Evolutionary conservation across 371 early-diverging fungal species (phyloP).

Genomic region (Coemansia sp.): DNA sequence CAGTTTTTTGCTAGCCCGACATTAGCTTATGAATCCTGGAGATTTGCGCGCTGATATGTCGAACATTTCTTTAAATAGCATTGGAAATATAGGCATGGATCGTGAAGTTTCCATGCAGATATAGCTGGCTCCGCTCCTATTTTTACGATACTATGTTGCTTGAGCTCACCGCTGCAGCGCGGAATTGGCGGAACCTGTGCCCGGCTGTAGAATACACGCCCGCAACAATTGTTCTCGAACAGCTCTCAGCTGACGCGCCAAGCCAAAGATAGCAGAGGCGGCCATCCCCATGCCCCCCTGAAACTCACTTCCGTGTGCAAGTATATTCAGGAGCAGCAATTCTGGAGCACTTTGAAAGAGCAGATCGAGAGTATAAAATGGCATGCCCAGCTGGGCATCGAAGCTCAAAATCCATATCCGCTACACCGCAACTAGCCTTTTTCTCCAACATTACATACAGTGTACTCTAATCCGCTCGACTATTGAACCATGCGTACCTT

Average conservation of each 20-base stretch:
- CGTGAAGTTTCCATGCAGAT: neutral
- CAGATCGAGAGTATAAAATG: no score
- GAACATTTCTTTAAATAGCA: neutral
- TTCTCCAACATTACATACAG: neutral
- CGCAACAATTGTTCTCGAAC: neutral
- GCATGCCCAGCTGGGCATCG: no score
- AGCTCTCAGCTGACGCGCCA: slow-evolving; percentile 6
- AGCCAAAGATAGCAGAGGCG: neutral
- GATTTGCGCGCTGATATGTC: neutral
- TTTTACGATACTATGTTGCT: slow-evolving; percentile 1
- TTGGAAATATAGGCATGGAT: neutral
- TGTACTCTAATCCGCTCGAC: neutral
- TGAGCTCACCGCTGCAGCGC: neutral
- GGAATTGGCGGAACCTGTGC: slow-evolving; percentile 5
- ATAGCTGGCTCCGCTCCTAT: neutral
- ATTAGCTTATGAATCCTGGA: no score
- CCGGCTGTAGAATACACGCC: neutral
- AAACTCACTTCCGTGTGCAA: neutral
- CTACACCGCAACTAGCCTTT: neutral
- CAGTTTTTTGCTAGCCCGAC: no score
- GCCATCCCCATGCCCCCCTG: neutral
- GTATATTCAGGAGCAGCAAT: no score
- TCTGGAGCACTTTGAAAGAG: no score
- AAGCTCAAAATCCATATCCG: neutral
- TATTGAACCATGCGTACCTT: slow-evolving; percentile 2